These are phyloP conservation scores for Pichia ethanolica DNA, from an alignment of 805 yeast genomes.

Conservation along the genomic window DNA sequence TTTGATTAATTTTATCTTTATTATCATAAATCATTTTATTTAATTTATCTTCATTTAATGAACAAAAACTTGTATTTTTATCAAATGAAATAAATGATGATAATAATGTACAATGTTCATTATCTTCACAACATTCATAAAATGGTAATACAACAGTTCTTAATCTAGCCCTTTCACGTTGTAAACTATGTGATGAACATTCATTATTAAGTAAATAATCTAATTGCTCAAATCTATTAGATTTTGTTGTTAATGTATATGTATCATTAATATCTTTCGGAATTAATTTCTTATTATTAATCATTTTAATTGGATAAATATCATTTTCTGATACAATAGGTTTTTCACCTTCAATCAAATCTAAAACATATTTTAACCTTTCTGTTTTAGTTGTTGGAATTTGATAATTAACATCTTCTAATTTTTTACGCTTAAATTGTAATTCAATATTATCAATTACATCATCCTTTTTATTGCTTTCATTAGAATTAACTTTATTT, in stretches of 20 bases:
- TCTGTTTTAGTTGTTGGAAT: slow-evolving; percentile 18
- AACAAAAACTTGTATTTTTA: slow-evolving; percentile 21
- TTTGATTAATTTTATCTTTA: not conserved
- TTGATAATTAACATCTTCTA: not conserved
- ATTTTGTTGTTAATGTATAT: slow-evolving; percentile 23
- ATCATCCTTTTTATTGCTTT: not conserved
- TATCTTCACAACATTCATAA: slow-evolving; percentile 42
- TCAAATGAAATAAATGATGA: slow-evolving; percentile 20
- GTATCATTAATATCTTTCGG: slow-evolving; percentile 21
- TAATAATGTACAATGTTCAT: slow-evolving; percentile 27
- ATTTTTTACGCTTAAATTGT: not conserved
- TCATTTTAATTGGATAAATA: slow-evolving; percentile 15
- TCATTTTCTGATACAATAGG: slow-evolving; percentile 16
- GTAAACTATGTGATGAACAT: slow-evolving; percentile 34
- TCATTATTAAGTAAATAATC: slow-evolving; percentile 18
- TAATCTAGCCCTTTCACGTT: slow-evolving; percentile 32
- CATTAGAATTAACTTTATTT: too few species aligned
- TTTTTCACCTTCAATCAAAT: slow-evolving; percentile 17
- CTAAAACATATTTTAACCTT: slow-evolving; percentile 14
- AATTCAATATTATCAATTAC: not conserved
- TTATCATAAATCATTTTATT: slow-evolving; percentile 9
- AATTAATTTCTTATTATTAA: slow-evolving; percentile 15
- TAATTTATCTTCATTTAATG: slow-evolving; percentile 22
- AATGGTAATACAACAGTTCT: slow-evolving; percentile 38
- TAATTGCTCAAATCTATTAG: slow-evolving; percentile 21